A percentile compares a stretch with the other conserved stretches of the same genome.
Evolutionary conservation across 768 basidiomycete genomes (phyloP).

Genomic region (Termitomyces sp.): DNA sequence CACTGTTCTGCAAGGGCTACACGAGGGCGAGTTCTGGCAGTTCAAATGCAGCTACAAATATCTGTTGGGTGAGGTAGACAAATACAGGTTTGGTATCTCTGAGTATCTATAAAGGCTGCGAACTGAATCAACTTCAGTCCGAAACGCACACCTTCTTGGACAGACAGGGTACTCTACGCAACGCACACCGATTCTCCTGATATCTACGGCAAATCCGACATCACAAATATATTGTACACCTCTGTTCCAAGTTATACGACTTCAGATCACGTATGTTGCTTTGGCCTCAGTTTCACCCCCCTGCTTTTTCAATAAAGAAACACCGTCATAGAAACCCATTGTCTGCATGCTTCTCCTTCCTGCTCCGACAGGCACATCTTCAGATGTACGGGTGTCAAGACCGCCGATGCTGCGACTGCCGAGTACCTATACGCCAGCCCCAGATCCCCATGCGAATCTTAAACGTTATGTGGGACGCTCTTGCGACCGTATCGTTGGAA

Average conservation of each 20-base stretch:
- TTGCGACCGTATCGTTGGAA: slow-evolving; percentile 75
- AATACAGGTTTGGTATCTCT: slow-evolving; percentile 61
- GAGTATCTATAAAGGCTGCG: slow-evolving; percentile 5
- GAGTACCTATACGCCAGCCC: slow-evolving; percentile 43
- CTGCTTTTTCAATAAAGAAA: neutral
- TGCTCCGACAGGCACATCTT: slow-evolving; percentile 31
- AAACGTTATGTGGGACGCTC: slow-evolving; percentile 66
- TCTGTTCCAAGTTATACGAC: slow-evolving; percentile 80
- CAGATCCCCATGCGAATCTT: slow-evolving; percentile 50
- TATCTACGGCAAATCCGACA: slow-evolving; percentile 46
- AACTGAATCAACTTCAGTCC: slow-evolving; percentile 34
- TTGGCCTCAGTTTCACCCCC: neutral
- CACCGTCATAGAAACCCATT: slow-evolving; percentile 72
- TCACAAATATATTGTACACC: slow-evolving; percentile 72
- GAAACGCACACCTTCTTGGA: slow-evolving; percentile 86
- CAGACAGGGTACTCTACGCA: slow-evolving; percentile 87
- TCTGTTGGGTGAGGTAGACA: slow-evolving; percentile 74
- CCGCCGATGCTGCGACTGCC: slow-evolving; percentile 54
- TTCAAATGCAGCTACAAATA: slow-evolving; percentile 96
- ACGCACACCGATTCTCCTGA: slow-evolving; percentile 67
- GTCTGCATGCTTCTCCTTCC: slow-evolving; percentile 65
- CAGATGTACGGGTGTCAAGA: slow-evolving; percentile 10
- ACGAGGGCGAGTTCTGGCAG: slow-evolving; percentile 84
- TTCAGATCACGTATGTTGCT: slow-evolving; percentile 79
- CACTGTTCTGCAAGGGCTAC: slow-evolving; percentile 66